Base-by-base conservation (phyloP, 805 yeast genomes). In the Candida caryicola region DNA sequence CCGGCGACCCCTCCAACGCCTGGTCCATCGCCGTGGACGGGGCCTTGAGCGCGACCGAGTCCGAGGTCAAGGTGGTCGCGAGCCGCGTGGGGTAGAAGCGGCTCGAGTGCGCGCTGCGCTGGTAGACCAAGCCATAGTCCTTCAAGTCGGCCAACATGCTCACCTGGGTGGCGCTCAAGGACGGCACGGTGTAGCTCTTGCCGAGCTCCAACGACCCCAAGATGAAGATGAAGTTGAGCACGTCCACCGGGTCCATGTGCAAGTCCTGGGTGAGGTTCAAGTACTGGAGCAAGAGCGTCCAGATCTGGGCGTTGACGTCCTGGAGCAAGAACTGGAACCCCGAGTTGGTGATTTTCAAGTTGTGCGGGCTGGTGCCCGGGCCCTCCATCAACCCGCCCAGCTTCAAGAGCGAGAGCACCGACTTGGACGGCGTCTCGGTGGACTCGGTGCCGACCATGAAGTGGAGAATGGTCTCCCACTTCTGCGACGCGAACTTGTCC, bases 371-470 rank as follows among this genome's bases (percentile, higher is more conserved):
- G 13, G 49, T 50, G 2, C 63, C 60, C 4, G 57, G 44, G 1
- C 84, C 82, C 53, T 85, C 95, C 96, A 93, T 90, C 36, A 93
- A 69, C 2, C 91, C 91, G 44, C 95, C 83, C 64, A 81, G 88
- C 46, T 77, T 74, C 34, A 93, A 67, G 18, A 93, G 67, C 13
- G 80, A 75, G 34, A 93, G 67, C 1, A 91, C 97, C 13, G 91
- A 90, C n/a, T 75, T 73, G 33, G 90, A 82, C 2, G 96, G 96
- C 2, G 77, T 65, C 13, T 70, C 73, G 8, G 76, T 70, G 32
- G 82, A 64, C 36, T 86, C 85, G 0, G 97, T 87, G 2, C 98
- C 96, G 31, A 93, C 99, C 98, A 93, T 91, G 66, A 83, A 93
- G 69, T 93, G 98, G 51, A 93, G 69, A 49, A 93, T 91, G 5